Evolutionary conservation across 805 yeast genomes (phyloP).

Genomic region (Yarrowia sp.): DNA sequence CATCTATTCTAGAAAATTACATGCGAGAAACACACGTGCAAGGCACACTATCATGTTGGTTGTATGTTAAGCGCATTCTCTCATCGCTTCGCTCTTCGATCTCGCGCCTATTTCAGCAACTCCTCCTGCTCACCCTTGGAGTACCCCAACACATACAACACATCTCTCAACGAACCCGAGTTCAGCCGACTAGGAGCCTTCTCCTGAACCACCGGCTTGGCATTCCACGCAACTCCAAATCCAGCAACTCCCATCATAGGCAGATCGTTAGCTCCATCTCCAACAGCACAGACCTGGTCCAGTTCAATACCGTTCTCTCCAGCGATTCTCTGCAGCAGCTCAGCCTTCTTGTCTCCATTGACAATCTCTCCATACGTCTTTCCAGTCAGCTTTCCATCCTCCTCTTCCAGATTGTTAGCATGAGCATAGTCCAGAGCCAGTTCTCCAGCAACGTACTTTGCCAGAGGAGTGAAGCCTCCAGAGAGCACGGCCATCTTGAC

Average conservation of each 20-base stretch:
- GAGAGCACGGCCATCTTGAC: conserved; percentile 80
- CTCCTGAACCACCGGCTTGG: conserved; percentile 86
- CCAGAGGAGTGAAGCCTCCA: conserved; percentile 93
- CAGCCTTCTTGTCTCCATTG: conserved; percentile 81
- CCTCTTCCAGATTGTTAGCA: conserved; percentile 64
- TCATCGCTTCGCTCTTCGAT: not conserved
- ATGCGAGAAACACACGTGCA: too few species aligned
- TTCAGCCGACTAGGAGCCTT: conserved; percentile 82
- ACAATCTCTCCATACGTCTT: conserved; percentile 76
- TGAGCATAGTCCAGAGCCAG: conserved; percentile 81
- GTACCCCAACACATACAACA: conserved; percentile 73
- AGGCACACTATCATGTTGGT: too few species aligned
- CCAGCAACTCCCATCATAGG: conserved; percentile 91
- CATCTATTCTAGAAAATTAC: not conserved
- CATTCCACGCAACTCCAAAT: conserved; percentile 95
- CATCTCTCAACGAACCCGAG: conserved; percentile 66
- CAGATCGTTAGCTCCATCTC: conserved; percentile 97
- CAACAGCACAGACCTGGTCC: conserved; percentile 71
- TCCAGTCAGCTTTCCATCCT: conserved; percentile 62
- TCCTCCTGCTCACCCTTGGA: conserved; percentile 32
- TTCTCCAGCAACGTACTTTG: conserved; percentile 63
- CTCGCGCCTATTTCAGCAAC: conserved; percentile 14
- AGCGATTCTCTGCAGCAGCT: conserved; percentile 54
- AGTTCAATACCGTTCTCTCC: conserved; percentile 36
- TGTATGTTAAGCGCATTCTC: not conserved